Percentiles rank a stretch among this genome's conserved stretches.
Conservation (phyloP, 306 rosid genomes). For the Begonia masoniana region DNA sequence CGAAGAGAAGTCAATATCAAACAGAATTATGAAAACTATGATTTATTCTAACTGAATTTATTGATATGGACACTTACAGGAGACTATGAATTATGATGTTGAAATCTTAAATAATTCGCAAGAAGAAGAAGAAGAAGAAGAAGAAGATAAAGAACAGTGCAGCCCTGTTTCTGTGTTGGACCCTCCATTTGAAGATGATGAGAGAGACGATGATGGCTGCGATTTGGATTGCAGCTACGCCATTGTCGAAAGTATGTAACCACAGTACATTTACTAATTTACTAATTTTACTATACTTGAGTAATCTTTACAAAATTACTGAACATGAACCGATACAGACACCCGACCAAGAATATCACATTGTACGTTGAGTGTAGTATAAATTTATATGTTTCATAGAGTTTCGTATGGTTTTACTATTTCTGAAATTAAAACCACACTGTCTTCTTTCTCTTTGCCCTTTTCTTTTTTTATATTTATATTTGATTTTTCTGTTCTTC, state of each 20-base stretch:
- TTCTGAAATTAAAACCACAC: too few relatives aligned
- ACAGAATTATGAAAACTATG: not conserved
- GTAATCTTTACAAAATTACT: too few relatives aligned
- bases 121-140: conserved; percentile 26
- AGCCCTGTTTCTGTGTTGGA: conserved; percentile 97
- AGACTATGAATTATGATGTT: conserved; percentile 6
- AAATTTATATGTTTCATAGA: too few relatives aligned
- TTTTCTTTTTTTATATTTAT: too few relatives aligned
- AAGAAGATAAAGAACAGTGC: conserved; percentile 81
- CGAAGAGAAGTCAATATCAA: not conserved
- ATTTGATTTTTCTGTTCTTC: too few relatives aligned
- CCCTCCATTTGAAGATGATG: conserved; percentile 74
- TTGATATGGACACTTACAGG: conserved; percentile 13
- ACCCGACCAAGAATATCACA: too few relatives aligned
- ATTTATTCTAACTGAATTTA: not conserved
- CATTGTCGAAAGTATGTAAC: conserved; percentile 72
- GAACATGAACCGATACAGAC: too few relatives aligned
- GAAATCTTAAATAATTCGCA: conserved; percentile 30
- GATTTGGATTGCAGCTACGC: conserved; percentile 84
- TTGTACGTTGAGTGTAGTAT: too few relatives aligned
- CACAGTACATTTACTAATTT: not conserved
- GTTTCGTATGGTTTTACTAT: too few relatives aligned
- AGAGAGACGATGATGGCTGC: conserved; percentile 10
- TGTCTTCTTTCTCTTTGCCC: too few relatives aligned
- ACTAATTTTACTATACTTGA: too few relatives aligned